A percentile compares a stretch with the other conserved stretches of the same genome.
These are phyloP conservation scores for Wilcoxina mikolae DNA, from an alignment of 495 filamentous ascomycete species.

Conservation along the genomic window DNA sequence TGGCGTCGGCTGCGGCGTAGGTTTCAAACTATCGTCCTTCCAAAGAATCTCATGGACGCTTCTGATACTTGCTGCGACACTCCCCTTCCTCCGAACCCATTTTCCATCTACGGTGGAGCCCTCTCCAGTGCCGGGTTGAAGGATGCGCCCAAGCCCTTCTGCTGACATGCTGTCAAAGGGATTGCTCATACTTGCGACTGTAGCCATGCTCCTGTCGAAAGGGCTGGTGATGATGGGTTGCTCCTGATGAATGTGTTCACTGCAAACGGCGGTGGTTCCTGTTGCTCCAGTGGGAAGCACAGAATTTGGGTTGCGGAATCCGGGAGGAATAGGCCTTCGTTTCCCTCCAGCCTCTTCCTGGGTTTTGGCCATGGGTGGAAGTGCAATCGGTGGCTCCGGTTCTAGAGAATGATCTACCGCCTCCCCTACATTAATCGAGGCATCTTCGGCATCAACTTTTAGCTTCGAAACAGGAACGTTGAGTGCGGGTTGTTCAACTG, in stretches of 20 bases:
- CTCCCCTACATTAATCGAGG: too few relatives aligned
- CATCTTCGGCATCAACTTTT: too few relatives aligned
- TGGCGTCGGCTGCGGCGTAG: background rate
- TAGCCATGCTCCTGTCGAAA: background rate
- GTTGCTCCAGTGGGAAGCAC: background rate
- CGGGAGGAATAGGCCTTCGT: background rate
- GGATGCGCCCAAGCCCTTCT: too few relatives aligned
- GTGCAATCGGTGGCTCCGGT: background rate
- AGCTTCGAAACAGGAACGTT: background rate
- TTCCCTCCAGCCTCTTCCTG: background rate
- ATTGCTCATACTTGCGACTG: too few relatives aligned
- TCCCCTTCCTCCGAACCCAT: background rate
- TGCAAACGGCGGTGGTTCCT: constrained; percentile 1
- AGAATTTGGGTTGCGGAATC: background rate
- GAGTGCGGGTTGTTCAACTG: background rate
- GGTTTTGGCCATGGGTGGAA: background rate
- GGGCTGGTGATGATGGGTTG: background rate
- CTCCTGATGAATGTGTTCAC: background rate
- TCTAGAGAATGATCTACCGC: too few relatives aligned
- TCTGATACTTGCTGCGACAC: background rate
- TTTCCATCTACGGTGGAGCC: background rate
- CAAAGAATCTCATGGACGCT: constrained; percentile 2
- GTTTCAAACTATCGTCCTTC: background rate
- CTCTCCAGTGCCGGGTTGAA: background rate
- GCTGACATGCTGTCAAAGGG: too few relatives aligned